phyloP scores from a whole-genome alignment of 441 rosid genomes.

The Codiaeum variegatum region DNA sequence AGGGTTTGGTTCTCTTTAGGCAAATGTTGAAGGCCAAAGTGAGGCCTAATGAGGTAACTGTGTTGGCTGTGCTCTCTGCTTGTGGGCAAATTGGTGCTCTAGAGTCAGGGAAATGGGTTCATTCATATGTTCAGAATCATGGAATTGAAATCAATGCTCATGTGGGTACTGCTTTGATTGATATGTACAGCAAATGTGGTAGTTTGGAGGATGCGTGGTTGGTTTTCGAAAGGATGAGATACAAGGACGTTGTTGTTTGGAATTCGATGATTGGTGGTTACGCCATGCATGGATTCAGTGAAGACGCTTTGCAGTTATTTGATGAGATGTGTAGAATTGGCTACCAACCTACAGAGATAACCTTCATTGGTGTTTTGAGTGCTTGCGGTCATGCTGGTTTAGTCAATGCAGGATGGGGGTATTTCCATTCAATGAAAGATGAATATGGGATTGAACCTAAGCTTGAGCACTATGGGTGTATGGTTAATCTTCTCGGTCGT shows the following conservation, averaged over 20 bases:
- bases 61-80: conserved; percentile 52
- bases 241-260: conserved; percentile 59
- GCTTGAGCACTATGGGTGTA: conserved; percentile 67
- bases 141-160: conserved; percentile 44
- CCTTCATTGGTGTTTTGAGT: conserved; percentile 58
- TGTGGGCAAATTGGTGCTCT: conserved; percentile 65
- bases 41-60: conserved; percentile 53
- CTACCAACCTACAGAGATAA: conserved; percentile 62
- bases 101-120: conserved; percentile 67
- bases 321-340: conserved; percentile 42
- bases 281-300: conserved; percentile 51
- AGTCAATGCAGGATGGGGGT: conserved; percentile 54
- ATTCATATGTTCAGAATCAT: conserved; percentile 40
- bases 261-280: conserved; percentile 61
- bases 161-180: conserved; percentile 54
- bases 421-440: conserved; percentile 43
- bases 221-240: conserved; percentile 41
- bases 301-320: conserved; percentile 42
- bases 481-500: conserved; percentile 63
- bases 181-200: conserved; percentile 67
- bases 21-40: conserved; percentile 37
- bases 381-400: conserved; percentile 71
- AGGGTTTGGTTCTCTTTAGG: conserved; percentile 51
- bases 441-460: conserved; percentile 45
- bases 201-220: conserved; percentile 51